phyloP scores from a whole-genome alignment of 2,329 filamentous ascomycete species.

The Pseudogymnoascus sp. region DNA sequence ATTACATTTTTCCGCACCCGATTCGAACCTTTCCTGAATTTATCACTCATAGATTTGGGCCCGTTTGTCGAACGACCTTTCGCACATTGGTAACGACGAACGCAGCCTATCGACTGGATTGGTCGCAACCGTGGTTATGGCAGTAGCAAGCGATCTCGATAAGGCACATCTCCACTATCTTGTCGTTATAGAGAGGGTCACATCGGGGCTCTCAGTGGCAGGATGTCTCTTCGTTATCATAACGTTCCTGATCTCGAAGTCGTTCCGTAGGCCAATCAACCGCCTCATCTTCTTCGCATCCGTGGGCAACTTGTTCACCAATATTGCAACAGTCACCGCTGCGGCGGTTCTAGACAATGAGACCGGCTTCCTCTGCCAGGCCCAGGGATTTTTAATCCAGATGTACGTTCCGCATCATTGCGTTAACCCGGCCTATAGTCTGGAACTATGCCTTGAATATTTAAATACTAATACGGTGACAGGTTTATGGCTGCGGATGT shows the following conservation, averaged over 20 bases:
- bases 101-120: not conserved
- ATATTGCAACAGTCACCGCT: constrained; percentile 69
- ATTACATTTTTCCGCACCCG: not conserved
- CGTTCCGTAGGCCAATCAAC: constrained; percentile 82
- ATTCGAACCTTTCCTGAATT: not conserved
- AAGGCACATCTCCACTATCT: constrained; percentile 43
- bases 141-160: not conserved
- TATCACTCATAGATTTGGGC: not conserved
- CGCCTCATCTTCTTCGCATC: constrained; percentile 77
- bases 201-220: constrained; percentile 63
- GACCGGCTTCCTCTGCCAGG: constrained; percentile 44
- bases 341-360: constrained; percentile 46
- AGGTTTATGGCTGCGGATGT: constrained; percentile 76
- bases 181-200: constrained; percentile 56
- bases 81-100: not conserved
- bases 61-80: not conserved
- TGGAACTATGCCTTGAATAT: not conserved
- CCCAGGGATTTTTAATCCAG: constrained; percentile 74
- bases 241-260: constrained; percentile 58
- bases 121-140: not conserved
- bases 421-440: not conserved
- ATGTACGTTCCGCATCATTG: constrained; percentile 48
- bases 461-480: constrained; percentile 10
- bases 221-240: constrained; percentile 65
- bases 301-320: constrained; percentile 72